Base-by-base conservation (phyloP, 257 asterid species). In the Solanum virginianum region DNA sequence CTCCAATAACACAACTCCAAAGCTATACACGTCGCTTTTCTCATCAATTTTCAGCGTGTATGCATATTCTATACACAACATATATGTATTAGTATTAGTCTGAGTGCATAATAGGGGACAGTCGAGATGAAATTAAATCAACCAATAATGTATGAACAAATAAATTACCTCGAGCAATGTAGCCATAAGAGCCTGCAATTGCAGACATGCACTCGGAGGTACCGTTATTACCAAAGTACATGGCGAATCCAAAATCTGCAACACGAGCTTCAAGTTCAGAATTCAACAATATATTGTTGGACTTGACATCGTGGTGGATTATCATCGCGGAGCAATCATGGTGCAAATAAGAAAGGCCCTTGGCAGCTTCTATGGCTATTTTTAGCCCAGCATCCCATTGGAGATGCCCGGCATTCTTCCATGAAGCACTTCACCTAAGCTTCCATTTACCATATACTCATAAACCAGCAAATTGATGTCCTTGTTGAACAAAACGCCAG, bases 171-270 rank as follows among this genome's bases (percentile, higher is more conserved):
- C 90, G 91, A 75, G 91, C 91, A 87, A 89, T 89, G 88, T 89
- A 89, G 89, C 91, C 91, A 56, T 87, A 89, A 75, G 91, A 87
- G 57, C 91, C 91, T 4, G 90, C 91, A 74, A 89, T 89, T 63
- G 91, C 90, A 59, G 91, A 89, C 91, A 87, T 89, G 85, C 90
- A 89, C 75, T 89, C 90, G 8, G 91, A 89, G 6, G 91, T 53
- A 53, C 89, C 91, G 54, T 85, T 89, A 45, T 80, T 85, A 65
- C 81, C 86, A 5, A 85, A 84, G 80, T 84, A 89, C 89, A 87
- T 89, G 74, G 90, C 91, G 56, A 89, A 71, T 0, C 90, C 91
- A 62, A 89, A 89, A 83, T 89, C 91, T 6, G 90, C 90, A 10
- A 89, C 88, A 53, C 87, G 91, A 83, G 91, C 91, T 82, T 87